These are phyloP conservation scores for Hypoxylon subgilvum DNA, from an alignment of 495 filamentous ascomycete genomes.

Conservation along the genomic window DNA sequence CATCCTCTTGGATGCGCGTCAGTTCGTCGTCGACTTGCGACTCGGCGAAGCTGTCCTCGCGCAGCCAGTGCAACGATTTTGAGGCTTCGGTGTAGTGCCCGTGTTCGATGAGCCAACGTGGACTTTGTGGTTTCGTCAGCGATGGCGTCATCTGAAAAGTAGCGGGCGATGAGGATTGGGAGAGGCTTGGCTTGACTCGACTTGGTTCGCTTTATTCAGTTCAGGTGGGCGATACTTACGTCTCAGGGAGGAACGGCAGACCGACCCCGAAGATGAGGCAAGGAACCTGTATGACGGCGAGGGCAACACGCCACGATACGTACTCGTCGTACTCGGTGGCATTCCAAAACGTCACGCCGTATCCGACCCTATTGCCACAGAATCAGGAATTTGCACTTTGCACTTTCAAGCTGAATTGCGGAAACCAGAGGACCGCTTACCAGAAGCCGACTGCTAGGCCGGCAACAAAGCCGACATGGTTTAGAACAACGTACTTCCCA, in stretches of 20 bases:
- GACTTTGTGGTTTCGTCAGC: constrained; percentile 26
- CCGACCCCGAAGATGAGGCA: constrained; percentile 51
- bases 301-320: constrained; percentile 54
- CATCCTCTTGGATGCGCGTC: constrained; percentile 45
- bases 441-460: constrained; percentile 61
- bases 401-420: neutral
- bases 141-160: neutral
- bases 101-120: constrained; percentile 58
- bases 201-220: neutral
- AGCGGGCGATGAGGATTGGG: neutral
- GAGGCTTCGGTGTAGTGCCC: constrained; percentile 46
- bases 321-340: constrained; percentile 33
- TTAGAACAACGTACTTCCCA: constrained; percentile 62
- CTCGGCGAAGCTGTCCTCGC: constrained; percentile 48
- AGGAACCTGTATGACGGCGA: constrained; percentile 53
- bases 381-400: neutral
- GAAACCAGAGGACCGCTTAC: constrained; percentile 38
- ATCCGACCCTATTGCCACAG: constrained; percentile 47
- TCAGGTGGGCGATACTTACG: constrained; percentile 42
- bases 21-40: constrained; percentile 47
- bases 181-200: too few species aligned
- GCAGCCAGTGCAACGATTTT: constrained; percentile 50
- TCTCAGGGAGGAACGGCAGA: constrained; percentile 57
- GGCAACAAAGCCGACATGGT: constrained; percentile 62
- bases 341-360: constrained; percentile 53